Conservation (phyloP, 2,329 filamentous ascomycete species). For the Triangularia setosa region DNA sequence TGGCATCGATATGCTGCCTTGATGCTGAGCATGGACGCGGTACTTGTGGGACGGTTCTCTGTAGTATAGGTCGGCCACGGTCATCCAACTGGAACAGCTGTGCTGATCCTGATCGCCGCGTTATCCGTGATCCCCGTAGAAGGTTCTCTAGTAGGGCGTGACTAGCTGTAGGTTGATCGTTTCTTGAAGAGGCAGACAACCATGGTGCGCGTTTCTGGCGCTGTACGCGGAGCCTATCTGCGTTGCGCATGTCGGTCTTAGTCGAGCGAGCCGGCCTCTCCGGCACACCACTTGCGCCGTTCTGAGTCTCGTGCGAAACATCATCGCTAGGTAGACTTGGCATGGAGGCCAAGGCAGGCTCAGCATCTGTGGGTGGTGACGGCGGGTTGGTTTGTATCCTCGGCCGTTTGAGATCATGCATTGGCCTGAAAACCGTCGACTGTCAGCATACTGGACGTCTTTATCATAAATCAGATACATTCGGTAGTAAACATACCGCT, state of each 20-base stretch:
- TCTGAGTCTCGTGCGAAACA: not conserved
- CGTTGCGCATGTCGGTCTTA: not conserved
- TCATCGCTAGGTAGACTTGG: not conserved
- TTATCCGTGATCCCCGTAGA: slow-evolving; percentile 3
- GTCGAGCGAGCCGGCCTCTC: not conserved
- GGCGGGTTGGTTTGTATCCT: not conserved
- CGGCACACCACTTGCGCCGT: not conserved
- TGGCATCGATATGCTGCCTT: not conserved
- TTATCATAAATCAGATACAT: not conserved
- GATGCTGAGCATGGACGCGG: not conserved
- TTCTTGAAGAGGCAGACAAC: slow-evolving; percentile 4
- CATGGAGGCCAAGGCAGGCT: not conserved
- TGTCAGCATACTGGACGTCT: not conserved
- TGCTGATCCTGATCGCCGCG: slow-evolving; percentile 2
- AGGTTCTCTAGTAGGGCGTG: not conserved
- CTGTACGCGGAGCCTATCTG: slow-evolving; percentile 2
- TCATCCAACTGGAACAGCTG: slow-evolving; percentile 3
- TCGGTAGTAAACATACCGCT: not conserved
- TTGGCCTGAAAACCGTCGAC: not conserved
- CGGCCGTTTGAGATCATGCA: slow-evolving; percentile 4
- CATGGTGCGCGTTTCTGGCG: not conserved
- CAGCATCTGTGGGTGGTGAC: not conserved
- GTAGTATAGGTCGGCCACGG: slow-evolving; percentile 3
- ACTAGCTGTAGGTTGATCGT: not conserved
- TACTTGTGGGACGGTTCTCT: not conserved